These are phyloP conservation scores for Fusarium pininemorale DNA, from an alignment of 2,329 filamentous ascomycete species.

Conservation along the genomic window DNA sequence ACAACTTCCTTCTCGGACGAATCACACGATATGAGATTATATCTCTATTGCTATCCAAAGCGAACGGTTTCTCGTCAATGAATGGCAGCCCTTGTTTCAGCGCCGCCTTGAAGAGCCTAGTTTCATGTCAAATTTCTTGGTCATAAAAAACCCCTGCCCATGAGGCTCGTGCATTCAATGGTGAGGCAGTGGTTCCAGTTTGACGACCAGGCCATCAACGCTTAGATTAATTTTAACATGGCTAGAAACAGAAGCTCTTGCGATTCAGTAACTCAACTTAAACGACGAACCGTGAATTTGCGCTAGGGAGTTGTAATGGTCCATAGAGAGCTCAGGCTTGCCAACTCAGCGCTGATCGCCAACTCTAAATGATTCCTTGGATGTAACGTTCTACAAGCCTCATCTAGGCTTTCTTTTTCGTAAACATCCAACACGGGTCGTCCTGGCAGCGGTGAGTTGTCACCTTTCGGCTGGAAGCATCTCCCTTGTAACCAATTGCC, in stretches of 20 bases:
- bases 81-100: slow-evolving; percentile 32
- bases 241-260: slow-evolving; percentile 3
- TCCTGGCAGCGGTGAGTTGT: slow-evolving; percentile 9
- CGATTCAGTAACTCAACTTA: not conserved
- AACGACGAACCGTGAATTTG: slow-evolving; percentile 6
- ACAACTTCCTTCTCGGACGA: not conserved
- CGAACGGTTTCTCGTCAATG: not conserved
- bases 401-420: not conserved
- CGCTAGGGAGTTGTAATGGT: slow-evolving; percentile 13
- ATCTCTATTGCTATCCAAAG: not conserved
- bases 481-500: slow-evolving; percentile 1
- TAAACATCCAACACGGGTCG: slow-evolving; percentile 17
- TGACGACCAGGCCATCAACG: not conserved
- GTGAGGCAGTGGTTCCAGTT: slow-evolving; percentile 33
- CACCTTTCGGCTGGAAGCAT: slow-evolving; percentile 15
- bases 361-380: slow-evolving; percentile 19
- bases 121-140: slow-evolving; percentile 23
- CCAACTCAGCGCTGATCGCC: slow-evolving; percentile 31
- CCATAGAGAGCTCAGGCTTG: slow-evolving; percentile 3
- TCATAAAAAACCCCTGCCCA: not conserved
- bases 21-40: not conserved
- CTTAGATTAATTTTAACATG: not conserved
- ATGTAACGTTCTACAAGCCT: not conserved
- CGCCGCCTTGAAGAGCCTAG: slow-evolving; percentile 9
- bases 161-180: slow-evolving; percentile 34